A percentile compares a stretch with the other conserved stretches of the same genome.
Conservation (phyloP, 768 basidiomycete genomes). For the Mycena epipterygia region DNA sequence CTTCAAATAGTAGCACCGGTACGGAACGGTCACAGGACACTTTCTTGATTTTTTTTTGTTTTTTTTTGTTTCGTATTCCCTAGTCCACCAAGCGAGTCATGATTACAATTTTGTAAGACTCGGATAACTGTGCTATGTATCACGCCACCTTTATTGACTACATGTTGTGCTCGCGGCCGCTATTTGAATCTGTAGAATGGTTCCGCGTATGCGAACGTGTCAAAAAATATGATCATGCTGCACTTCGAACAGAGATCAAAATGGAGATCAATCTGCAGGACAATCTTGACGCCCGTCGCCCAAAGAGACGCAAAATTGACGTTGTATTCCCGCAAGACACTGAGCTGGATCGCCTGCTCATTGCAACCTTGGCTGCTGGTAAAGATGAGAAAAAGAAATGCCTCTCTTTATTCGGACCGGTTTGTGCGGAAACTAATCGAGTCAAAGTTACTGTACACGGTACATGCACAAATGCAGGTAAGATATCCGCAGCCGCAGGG, state of each 20-base stretch:
- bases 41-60: no score
- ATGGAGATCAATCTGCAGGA: neutral
- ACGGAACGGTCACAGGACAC: no score
- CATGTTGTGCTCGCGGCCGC: neutral
- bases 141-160: no score
- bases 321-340: conserved; percentile 6
- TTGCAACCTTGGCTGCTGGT: conserved; percentile 2
- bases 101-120: no score
- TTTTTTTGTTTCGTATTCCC: no score
- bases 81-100: no score
- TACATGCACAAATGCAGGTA: neutral
- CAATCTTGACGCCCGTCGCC: neutral
- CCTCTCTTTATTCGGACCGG: neutral
- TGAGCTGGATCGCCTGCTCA: conserved; percentile 8
- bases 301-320: neutral
- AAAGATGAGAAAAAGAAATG: conserved; percentile 16
- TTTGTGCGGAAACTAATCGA: neutral
- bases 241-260: neutral
- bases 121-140: no score
- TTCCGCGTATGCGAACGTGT: neutral
- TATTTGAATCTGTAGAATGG: neutral
- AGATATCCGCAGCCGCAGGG: neutral
- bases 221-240: conserved; percentile 11
- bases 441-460: conserved; percentile 18
- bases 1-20: no score